phyloP scores from a whole-genome alignment of 805 yeast genomes.

The Wickerhamiella cacticola region DNA sequence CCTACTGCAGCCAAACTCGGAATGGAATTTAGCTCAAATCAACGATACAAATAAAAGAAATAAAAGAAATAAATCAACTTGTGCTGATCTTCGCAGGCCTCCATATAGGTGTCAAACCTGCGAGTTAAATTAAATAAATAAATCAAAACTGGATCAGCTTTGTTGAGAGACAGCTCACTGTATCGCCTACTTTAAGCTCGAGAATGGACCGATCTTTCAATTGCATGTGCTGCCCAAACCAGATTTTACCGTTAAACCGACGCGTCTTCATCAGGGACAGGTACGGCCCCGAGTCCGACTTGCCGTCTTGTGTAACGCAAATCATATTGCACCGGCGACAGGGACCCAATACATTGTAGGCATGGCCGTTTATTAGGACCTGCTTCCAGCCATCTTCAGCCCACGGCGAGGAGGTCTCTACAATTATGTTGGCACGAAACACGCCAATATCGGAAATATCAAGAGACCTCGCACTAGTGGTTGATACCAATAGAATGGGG shows the following conservation, averaged over 20 bases:
- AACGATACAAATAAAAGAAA: too few species aligned
- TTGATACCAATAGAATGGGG: constrained; percentile 31
- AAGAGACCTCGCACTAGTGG: constrained; percentile 25
- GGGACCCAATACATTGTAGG: constrained; percentile 21
- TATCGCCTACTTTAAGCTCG: background rate
- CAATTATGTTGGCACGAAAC: constrained; percentile 34
- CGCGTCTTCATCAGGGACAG: constrained; percentile 29
- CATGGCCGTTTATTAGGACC: constrained; percentile 17
- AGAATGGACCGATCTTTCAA: background rate
- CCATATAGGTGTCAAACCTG: too few species aligned
- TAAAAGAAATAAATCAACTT: too few species aligned
- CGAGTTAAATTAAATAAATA: too few species aligned
- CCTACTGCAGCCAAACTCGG: too few species aligned
- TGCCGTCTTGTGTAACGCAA: constrained; percentile 32
- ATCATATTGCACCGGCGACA: constrained; percentile 39
- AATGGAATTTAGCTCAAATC: too few species aligned
- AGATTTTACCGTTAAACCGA: constrained; percentile 30
- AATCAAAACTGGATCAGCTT: background rate
- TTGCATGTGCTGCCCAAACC: constrained; percentile 30
- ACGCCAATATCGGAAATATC: constrained; percentile 16
- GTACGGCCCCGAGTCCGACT: constrained; percentile 28
- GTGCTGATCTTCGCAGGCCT: too few species aligned
- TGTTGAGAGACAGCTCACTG: background rate
- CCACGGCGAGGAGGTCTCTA: constrained; percentile 26
- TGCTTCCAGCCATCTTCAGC: constrained; percentile 32